Percentiles rank a stretch among this genome's conserved stretches.
phyloP scores from a whole-genome alignment of 305 asterid species.

The Lippia alba region DNA sequence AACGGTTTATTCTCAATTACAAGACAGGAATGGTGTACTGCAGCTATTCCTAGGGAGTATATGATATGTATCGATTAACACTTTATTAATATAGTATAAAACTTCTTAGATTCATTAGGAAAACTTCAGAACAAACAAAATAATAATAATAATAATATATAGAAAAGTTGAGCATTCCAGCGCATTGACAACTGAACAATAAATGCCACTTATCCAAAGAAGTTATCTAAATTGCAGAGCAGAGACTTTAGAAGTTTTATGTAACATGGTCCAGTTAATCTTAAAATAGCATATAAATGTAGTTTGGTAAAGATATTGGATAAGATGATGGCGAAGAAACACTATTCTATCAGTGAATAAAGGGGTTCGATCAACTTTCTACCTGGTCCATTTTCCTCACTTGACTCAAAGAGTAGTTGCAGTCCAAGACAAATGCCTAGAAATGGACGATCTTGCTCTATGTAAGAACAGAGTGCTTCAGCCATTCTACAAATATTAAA shows the following conservation, averaged over 20 bases:
- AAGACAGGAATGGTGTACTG: neutral
- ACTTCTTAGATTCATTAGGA: neutral
- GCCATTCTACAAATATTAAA: slow-evolving; percentile 61
- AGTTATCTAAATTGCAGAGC: neutral
- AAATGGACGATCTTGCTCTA: slow-evolving; percentile 94
- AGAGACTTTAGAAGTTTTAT: neutral
- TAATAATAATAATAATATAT: neutral
- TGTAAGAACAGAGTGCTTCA: slow-evolving; percentile 80
- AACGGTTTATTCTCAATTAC: neutral
- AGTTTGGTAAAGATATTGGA: neutral
- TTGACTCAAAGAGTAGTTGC: slow-evolving; percentile 95
- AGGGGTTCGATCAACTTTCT: slow-evolving; percentile 11
- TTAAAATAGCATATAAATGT: neutral
- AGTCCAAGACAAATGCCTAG: slow-evolving; percentile 97
- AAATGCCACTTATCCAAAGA: neutral
- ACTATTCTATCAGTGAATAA: neutral
- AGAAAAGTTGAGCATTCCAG: slow-evolving; percentile 1
- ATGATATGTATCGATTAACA: neutral
- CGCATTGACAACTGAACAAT: neutral
- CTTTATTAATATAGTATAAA: neutral
- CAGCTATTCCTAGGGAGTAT: neutral
- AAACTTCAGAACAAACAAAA: neutral
- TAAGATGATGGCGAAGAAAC: neutral
- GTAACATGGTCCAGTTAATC: neutral
- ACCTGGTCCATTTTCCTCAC: slow-evolving; percentile 97